phyloP scores from a whole-genome alignment of 2,329 filamentous ascomycete species.

The Phyllosticta capitalensis region DNA sequence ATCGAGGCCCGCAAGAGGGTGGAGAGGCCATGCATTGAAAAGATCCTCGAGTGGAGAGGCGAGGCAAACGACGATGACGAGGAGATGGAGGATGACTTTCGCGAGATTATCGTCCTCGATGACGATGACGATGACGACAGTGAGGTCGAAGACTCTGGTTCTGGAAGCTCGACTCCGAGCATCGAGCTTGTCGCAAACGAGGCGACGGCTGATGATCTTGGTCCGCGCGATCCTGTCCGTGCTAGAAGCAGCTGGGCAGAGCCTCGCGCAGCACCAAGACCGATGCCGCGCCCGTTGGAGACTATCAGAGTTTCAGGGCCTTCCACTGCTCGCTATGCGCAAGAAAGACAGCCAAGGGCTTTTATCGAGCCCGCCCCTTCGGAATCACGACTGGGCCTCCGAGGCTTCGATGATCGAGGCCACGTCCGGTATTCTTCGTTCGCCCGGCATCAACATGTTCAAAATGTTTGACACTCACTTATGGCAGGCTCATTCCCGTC shows the following conservation, averaged over 20 bases:
- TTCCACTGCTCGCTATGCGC: background rate
- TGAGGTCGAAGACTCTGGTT: constrained; percentile 22
- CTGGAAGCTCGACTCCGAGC: constrained; percentile 13
- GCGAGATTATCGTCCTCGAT: constrained; percentile 55
- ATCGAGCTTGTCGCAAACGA: constrained; percentile 21
- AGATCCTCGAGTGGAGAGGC: constrained; percentile 53
- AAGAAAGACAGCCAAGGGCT: background rate
- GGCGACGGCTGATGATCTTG: constrained; percentile 24
- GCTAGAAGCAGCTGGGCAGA: constrained; percentile 15
- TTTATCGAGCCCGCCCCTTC: background rate
- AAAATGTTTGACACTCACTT: background rate
- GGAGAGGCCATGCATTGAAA: constrained; percentile 46
- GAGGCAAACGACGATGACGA: constrained; percentile 39
- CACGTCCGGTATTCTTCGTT: background rate
- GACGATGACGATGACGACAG: constrained; percentile 44
- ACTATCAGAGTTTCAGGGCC: background rate
- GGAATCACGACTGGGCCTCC: background rate
- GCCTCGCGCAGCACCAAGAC: background rate
- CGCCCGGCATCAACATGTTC: background rate
- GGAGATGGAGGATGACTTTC: constrained; percentile 52
- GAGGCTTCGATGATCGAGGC: background rate
- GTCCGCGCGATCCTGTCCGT: constrained; percentile 5
- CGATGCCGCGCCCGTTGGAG: background rate
- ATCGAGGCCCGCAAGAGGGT: constrained; percentile 40
- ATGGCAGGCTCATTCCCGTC: background rate